Evolutionary conservation across 2,329 filamentous ascomycete species (phyloP).

Genomic region (Zymoseptoria tritici): DNA sequence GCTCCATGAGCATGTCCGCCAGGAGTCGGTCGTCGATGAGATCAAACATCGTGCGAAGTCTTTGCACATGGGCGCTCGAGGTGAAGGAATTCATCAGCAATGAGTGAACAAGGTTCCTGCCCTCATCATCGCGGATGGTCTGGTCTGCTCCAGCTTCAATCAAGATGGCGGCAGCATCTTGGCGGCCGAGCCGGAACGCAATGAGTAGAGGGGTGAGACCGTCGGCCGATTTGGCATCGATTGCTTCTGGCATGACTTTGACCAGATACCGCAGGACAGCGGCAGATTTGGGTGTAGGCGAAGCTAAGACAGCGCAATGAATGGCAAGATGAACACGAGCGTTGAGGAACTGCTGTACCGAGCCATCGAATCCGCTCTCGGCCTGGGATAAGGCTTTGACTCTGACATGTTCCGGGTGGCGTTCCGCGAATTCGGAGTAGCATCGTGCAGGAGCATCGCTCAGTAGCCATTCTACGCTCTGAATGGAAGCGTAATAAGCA

Average conservation of each 20-base stretch:
- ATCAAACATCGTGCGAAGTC: slow-evolving; percentile 39
- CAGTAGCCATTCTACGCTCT: slow-evolving; percentile 68
- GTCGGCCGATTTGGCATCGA: slow-evolving; percentile 52
- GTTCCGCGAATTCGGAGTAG: slow-evolving; percentile 62
- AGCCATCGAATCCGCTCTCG: slow-evolving; percentile 55
- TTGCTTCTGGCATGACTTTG: slow-evolving; percentile 50
- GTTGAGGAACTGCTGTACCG: slow-evolving; percentile 56
- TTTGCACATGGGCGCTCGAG: not conserved
- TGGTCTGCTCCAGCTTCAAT: slow-evolving; percentile 64
- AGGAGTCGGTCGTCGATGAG: slow-evolving; percentile 54
- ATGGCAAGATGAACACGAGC: slow-evolving; percentile 53
- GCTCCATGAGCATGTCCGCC: slow-evolving; percentile 51
- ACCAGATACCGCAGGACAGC: slow-evolving; percentile 60
- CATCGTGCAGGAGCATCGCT: slow-evolving; percentile 60
- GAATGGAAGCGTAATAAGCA: slow-evolving; percentile 51
- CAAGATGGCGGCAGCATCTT: slow-evolving; percentile 53
- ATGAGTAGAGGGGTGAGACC: slow-evolving; percentile 62
- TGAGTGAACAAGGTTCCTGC: slow-evolving; percentile 63
- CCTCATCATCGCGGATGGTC: slow-evolving; percentile 45
- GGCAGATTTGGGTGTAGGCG: slow-evolving; percentile 36
- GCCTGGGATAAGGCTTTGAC: slow-evolving; percentile 55
- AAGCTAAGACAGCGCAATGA: slow-evolving; percentile 53
- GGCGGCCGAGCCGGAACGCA: slow-evolving; percentile 52
- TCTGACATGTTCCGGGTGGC: slow-evolving; percentile 53
- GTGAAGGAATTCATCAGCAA: slow-evolving; percentile 29